phyloP scores from a whole-genome alignment of 768 basidiomycete genomes.

The Coprinopsis strossmayeri region DNA sequence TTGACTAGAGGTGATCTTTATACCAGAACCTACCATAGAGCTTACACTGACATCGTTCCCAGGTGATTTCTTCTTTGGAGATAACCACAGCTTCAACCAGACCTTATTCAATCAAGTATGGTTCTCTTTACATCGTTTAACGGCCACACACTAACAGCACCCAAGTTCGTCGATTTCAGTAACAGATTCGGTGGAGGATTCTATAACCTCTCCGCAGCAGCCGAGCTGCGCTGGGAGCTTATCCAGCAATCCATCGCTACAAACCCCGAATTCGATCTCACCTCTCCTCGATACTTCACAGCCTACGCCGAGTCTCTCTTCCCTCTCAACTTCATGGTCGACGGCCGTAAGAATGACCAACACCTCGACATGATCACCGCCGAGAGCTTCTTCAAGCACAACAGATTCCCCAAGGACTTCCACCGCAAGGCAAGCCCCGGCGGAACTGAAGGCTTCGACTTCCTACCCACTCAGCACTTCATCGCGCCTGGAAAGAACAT shows the following conservation, averaged over 20 bases:
- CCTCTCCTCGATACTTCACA: slow-evolving; percentile 14
- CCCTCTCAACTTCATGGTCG: slow-evolving; percentile 14
- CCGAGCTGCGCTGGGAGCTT: slow-evolving; percentile 12
- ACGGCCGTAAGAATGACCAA: slow-evolving; percentile 14
- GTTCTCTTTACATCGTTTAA: background rate
- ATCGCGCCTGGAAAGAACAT: slow-evolving; percentile 13
- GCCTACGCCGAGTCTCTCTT: slow-evolving; percentile 16
- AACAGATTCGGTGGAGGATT: slow-evolving; percentile 15
- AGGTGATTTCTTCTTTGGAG: slow-evolving; percentile 15
- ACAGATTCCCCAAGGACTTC: slow-evolving; percentile 14
- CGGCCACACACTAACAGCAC: background rate
- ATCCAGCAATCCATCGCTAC: slow-evolving; percentile 16
- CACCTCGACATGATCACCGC: slow-evolving; percentile 10
- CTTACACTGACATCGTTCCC: background rate
- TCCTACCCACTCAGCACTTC: slow-evolving; percentile 6
- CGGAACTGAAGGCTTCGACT: slow-evolving; percentile 1
- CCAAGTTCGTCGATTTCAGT: slow-evolving; percentile 13
- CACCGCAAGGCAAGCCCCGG: slow-evolving; percentile 8
- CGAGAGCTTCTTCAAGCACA: slow-evolving; percentile 15
- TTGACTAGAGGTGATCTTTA: slow-evolving; percentile 9
- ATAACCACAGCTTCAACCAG: slow-evolving; percentile 18
- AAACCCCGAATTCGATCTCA: slow-evolving; percentile 14
- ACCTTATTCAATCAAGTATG: slow-evolving; percentile 15
- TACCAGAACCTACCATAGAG: no score
- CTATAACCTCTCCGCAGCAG: slow-evolving; percentile 14